Evolutionary conservation across 2,329 filamentous ascomycete species (phyloP), one percentile per base, ranked within the genome.

Genomic region (Bipolaris cookei): DNA sequence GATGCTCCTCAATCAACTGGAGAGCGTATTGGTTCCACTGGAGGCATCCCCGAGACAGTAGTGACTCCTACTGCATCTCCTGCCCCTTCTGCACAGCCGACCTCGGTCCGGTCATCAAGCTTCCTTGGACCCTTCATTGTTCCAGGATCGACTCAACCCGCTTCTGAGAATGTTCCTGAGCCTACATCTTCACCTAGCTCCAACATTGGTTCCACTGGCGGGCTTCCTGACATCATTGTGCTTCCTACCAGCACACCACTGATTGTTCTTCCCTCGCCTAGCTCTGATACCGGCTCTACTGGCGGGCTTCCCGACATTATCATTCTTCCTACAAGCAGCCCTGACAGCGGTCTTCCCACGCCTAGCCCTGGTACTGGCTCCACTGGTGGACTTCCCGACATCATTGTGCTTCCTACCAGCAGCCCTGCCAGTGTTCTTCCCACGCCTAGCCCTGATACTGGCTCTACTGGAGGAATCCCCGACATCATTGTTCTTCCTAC

Each of bases 51-150:
- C 14, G 61, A 61, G 35, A 54, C 58, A 3, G 59, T 70, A 30
- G 51, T 67, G n/a, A 54, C 57, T 20, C 61, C 59, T 25, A 66
- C 63, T 34, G 42, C 60, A 3, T 54, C 59, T n/a, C 46, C 60
- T 18, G 43, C 35, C 16, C 30, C 54, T 30, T 54, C 61, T 38
- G 51, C 56, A 14, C 44, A 49, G 42, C 51, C 59, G 51, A 57
- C 49, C 20, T 49, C 55, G 30, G 20, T 55, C 25, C 55, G 53
- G 20, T 46, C 62, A 13, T 68, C 67, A 14, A 64, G 63, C 58
- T 63, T 70, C 45, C 63, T 62, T 0, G 66, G 67, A 6, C 63
- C 67, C 3, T 68, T 70, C 55, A 69, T 66, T 21, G 56, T 67
- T 18, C 64, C 67, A 16, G 68, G 67, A 34, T 63, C 64, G 4